These are phyloP conservation scores for Setaria viridis DNA, from an alignment of 202 grass and related monocot genomes.

Conservation along the genomic window DNA sequence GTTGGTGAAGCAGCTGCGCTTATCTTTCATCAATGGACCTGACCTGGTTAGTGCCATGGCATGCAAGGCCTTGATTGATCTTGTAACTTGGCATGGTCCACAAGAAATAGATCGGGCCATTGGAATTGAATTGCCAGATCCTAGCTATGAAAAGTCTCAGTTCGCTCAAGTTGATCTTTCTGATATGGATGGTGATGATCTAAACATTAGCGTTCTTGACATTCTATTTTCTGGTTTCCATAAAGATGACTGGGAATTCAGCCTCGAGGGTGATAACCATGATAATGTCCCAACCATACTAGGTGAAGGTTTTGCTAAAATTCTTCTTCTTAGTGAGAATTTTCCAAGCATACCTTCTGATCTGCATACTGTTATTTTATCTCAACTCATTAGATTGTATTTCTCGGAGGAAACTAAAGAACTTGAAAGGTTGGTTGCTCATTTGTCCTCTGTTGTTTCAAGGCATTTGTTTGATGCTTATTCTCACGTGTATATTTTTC, in stretches of 20 bases:
- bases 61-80: conserved; percentile 84
- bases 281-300: conserved; percentile 76
- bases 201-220: conserved; percentile 70
- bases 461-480: conserved; percentile 29
- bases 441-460: conserved; percentile 27
- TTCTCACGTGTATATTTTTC: conserved; percentile 37
- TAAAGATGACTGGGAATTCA: conserved; percentile 65
- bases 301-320: conserved; percentile 94
- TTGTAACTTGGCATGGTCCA: conserved; percentile 84
- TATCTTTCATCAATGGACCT: conserved; percentile 82
- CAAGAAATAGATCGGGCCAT: conserved; percentile 73
- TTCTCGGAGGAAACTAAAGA: conserved; percentile 80
- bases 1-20: conserved; percentile 71
- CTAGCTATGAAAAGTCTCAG: conserved; percentile 50
- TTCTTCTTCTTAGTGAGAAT: conserved; percentile 81
- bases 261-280: conserved; percentile 67
- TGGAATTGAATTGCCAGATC: conserved; percentile 61
- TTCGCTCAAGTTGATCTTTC: conserved; percentile 65
- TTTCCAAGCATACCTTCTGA: conserved; percentile 68
- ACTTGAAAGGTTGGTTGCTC: conserved; percentile 71
- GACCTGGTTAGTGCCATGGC: conserved; percentile 81
- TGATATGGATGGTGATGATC: conserved; percentile 67
- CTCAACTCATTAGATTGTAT: conserved; percentile 72
- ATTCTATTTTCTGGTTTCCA: conserved; percentile 78
- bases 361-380: conserved; percentile 72